Evolutionary conservation across 768 basidiomycete genomes (phyloP), one percentile per base, ranked within the genome.

Genomic region (Kwoniella dendrophila): DNA sequence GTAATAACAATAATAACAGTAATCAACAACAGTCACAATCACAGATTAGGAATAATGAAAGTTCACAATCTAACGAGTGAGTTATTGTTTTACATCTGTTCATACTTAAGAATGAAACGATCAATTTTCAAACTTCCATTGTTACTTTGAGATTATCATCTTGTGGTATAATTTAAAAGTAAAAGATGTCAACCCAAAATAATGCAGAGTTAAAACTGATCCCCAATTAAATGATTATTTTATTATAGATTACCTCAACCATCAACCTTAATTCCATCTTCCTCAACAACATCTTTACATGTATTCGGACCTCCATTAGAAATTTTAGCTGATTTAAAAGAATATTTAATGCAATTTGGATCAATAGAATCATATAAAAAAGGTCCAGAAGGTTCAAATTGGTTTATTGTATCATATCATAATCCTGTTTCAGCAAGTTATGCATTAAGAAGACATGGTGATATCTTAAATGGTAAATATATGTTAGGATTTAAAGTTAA

Each of bases 401-500:
- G 74, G 74, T 73, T 32, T 24, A 59, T 69, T 26, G 67, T 73
- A 40, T 47, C 47, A 20, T 76, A 63, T 34, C 26, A 51, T 18
- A 43, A 43, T 20, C 70, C 72, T 12, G 36, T 60, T 2, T 43
- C 66, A 8, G 74, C 74, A 2, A 50, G 40, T 11, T 73, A 64
- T 36, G 64, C 65, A 0, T 47, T 76, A 7, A 44, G 72, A 29
- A 49, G 68, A 48, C 72, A 76, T 51, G 74, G 74, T 11, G 74
- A 76, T n/a, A 59, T 76, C 8, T 30, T 76, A 18, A 48, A 51
- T n/a, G 72, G 72, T 11, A 60, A 47, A 52, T 76, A 59, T 53
- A 71, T 76, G 66, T 11, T 76, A 1, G 74, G 74, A 4, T 63
- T 76, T 32, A 70, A 63, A 44, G 65, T 73, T n/a, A 59, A 45